phyloP scores from a whole-genome alignment of 331 rosid species.

The Acacia pycnantha region DNA sequence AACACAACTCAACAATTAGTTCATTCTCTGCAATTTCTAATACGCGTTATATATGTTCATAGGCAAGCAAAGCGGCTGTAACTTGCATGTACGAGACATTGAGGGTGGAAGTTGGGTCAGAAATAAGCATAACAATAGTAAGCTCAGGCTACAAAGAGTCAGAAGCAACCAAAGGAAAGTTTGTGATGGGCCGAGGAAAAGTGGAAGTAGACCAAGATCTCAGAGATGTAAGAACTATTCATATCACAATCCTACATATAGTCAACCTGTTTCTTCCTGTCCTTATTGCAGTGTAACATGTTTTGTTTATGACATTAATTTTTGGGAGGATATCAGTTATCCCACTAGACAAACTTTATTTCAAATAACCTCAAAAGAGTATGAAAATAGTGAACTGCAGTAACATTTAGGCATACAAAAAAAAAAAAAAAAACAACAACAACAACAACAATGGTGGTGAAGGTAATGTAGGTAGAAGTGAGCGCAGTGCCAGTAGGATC shows the following conservation, averaged over 20 bases:
- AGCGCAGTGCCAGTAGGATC: conserved; percentile 46
- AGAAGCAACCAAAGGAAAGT: conserved; percentile 56
- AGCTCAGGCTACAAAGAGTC: conserved; percentile 62
- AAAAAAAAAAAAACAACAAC: too few relatives aligned
- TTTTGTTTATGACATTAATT: too few relatives aligned
- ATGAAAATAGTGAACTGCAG: too few relatives aligned
- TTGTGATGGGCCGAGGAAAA: conserved; percentile 28
- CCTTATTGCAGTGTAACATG: too few relatives aligned
- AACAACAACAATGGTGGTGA: not conserved
- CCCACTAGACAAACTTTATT: too few relatives aligned
- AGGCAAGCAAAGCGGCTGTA: conserved; percentile 82
- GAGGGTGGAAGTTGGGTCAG: conserved; percentile 53
- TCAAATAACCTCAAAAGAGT: too few relatives aligned
- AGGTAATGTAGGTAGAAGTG: conserved; percentile 41
- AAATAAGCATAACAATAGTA: conserved; percentile 54
- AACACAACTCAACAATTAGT: not conserved
- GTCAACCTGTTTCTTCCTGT: too few relatives aligned
- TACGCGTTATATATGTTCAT: not conserved
- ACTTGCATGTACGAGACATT: conserved; percentile 51
- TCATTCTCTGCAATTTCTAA: not conserved
- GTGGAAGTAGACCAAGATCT: conserved; percentile 42
- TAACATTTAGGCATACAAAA: too few relatives aligned
- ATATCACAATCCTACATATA: too few relatives aligned
- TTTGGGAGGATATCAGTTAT: too few relatives aligned
- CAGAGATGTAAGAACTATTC: conserved; percentile 37